Evolutionary conservation across 495 filamentous ascomycete species (phyloP).

Genomic region (Penicillium argentinense): DNA sequence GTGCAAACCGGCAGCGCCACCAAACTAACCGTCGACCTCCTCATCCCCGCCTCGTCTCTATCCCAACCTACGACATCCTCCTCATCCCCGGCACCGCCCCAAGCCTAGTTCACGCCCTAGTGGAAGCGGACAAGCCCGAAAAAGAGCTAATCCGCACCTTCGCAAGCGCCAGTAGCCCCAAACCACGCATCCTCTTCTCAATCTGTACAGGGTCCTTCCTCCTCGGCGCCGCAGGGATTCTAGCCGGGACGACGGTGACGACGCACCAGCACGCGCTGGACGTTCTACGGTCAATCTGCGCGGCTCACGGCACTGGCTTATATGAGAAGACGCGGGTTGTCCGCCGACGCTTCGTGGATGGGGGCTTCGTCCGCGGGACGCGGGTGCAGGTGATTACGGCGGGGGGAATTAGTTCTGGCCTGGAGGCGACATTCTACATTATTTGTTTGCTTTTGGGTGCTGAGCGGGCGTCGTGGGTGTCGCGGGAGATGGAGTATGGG

Average conservation of each 20-base stretch:
- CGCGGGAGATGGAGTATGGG: slow-evolving; percentile 61
- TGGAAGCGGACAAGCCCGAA: slow-evolving; percentile 11
- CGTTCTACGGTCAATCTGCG: slow-evolving; percentile 61
- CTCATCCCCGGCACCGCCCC: slow-evolving; percentile 56
- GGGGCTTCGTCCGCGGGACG: slow-evolving; percentile 58
- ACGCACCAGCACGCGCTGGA: slow-evolving; percentile 66
- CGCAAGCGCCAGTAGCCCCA: slow-evolving; percentile 6
- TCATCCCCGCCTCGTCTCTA: slow-evolving; percentile 58
- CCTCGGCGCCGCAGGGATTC: slow-evolving; percentile 65
- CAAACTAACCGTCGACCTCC: slow-evolving; percentile 16
- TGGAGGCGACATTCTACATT: slow-evolving; percentile 75
- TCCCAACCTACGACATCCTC: slow-evolving; percentile 67
- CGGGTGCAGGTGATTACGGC: slow-evolving; percentile 72
- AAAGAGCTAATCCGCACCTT: slow-evolving; percentile 16
- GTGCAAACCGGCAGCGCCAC: slow-evolving; percentile 12
- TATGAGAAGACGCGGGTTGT: slow-evolving; percentile 62
- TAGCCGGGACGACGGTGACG: slow-evolving; percentile 69
- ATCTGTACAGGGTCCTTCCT: slow-evolving; percentile 74
- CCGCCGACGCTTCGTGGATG: slow-evolving; percentile 74
- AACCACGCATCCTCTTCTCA: slow-evolving; percentile 61
- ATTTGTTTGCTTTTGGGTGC: slow-evolving; percentile 68
- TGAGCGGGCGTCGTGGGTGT: slow-evolving; percentile 63
- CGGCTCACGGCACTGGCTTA: slow-evolving; percentile 18
- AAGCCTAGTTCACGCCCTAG: slow-evolving; percentile 4
- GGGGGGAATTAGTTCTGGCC: slow-evolving; percentile 68